Percentiles rank a stretch among this genome's conserved stretches.
phyloP scores from a whole-genome alignment of 2,329 filamentous ascomycete species.

The Blumeriella jaapii region DNA sequence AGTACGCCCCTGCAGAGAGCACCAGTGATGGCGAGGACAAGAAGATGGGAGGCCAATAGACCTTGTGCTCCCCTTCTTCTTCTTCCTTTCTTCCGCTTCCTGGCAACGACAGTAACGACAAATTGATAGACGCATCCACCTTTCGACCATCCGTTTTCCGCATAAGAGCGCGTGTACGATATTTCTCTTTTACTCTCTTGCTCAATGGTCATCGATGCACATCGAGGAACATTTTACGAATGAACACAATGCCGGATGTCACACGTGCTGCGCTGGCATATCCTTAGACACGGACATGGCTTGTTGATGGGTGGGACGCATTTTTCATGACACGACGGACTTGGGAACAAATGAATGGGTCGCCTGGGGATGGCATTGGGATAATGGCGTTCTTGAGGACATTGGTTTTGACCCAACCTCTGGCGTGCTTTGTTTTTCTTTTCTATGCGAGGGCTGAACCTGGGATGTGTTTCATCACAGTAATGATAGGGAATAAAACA shows the following conservation, averaged over 20 bases:
- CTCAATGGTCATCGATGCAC: neutral
- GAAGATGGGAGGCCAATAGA: conserved; percentile 10
- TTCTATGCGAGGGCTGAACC: no score
- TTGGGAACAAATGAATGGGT: neutral
- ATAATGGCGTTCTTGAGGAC: conserved; percentile 19
- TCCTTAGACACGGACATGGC: conserved; percentile 6
- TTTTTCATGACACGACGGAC: conserved; percentile 4
- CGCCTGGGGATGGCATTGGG: conserved; percentile 12
- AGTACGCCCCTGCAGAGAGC: conserved; percentile 7
- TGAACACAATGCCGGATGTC: no score
- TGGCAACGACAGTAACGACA: neutral
- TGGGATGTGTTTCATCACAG: no score
- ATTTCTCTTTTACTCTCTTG: neutral
- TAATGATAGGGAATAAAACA: no score
- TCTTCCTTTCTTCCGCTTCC: no score
- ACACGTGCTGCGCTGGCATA: conserved; percentile 4
- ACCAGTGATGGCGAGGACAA: conserved; percentile 11
- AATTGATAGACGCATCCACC: no score
- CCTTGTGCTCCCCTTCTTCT: neutral
- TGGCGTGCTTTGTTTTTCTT: conserved; percentile 5
- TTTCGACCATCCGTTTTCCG: conserved; percentile 3
- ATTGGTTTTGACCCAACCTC: conserved; percentile 1
- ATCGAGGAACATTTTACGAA: conserved; percentile 6
- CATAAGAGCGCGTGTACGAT: conserved; percentile 9
- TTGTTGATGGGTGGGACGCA: conserved; percentile 4